Percentiles rank a stretch among this genome's conserved stretches.
Evolutionary conservation across 208 protist species (phyloP).

Genomic region (Wallacemonas sp.): DNA sequence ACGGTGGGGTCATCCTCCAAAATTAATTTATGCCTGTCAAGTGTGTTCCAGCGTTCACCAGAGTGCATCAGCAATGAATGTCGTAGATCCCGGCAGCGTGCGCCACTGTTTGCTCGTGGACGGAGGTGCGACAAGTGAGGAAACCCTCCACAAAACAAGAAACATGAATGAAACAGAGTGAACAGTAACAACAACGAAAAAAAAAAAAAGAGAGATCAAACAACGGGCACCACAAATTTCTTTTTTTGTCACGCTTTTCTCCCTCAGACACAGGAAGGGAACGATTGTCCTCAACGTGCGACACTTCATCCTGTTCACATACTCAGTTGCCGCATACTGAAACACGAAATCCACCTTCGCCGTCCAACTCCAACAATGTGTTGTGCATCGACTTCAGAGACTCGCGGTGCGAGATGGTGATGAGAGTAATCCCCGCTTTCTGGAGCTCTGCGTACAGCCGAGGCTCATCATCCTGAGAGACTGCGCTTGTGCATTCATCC

Average conservation of each 20-base stretch:
- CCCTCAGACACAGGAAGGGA: no score
- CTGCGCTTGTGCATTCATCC: constrained; percentile 91
- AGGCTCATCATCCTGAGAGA: constrained; percentile 85
- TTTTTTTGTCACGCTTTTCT: no score
- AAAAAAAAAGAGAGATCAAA: background rate
- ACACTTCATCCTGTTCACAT: background rate
- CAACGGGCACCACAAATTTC: no score
- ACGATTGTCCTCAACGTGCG: no score
- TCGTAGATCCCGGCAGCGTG: no score
- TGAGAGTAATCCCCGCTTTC: constrained; percentile 72
- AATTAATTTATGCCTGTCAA: constrained; percentile 10
- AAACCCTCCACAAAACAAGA: constrained; percentile 37
- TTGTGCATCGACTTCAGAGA: constrained; percentile 65
- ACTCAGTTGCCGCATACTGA: constrained; percentile 4
- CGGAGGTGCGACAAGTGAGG: no score
- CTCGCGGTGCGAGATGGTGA: constrained; percentile 86
- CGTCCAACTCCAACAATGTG: constrained; percentile 59
- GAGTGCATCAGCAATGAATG: no score
- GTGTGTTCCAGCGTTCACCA: no score
- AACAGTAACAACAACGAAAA: background rate
- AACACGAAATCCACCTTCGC: constrained; percentile 54
- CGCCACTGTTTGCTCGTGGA: no score
- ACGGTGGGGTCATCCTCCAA: background rate
- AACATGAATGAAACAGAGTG: constrained; percentile 3
- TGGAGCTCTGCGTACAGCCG: constrained; percentile 67